A percentile compares a stretch with the other conserved stretches of the same genome.
Evolutionary conservation across 176 grass and related monocot species (phyloP).

Genomic region (Oryza australiensis): DNA sequence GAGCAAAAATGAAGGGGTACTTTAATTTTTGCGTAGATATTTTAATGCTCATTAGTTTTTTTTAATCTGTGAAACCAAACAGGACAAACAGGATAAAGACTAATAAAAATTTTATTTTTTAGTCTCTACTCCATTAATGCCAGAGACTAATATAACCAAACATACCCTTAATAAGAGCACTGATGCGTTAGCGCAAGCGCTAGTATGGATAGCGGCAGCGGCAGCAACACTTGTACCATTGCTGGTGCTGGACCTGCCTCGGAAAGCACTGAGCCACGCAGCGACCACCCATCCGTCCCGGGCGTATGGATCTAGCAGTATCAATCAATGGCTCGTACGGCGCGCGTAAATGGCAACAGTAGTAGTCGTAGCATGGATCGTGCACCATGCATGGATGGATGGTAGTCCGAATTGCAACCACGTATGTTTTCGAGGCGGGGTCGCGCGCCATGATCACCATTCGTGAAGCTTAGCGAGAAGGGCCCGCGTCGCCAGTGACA

Average conservation of each 20-base stretch:
- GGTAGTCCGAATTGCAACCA: background rate
- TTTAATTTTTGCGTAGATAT: no score
- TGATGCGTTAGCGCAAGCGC: background rate
- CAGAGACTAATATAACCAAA: no score
- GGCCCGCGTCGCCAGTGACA: background rate
- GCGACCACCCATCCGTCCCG: background rate
- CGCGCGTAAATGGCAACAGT: background rate
- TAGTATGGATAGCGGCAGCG: background rate
- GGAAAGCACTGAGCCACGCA: background rate
- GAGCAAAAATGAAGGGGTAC: no score
- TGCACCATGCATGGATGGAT: background rate
- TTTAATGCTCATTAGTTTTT: no score
- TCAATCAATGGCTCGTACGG: slow-evolving; percentile 3
- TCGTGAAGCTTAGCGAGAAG: no score
- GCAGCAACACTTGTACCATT: background rate
- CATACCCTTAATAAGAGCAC: no score
- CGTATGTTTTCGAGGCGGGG: no score
- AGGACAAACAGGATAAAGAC: no score
- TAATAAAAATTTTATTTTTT: no score
- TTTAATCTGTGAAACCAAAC: no score
- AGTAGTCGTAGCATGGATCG: background rate
- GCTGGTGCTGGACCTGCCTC: background rate
- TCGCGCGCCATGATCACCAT: background rate
- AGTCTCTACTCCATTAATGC: no score
- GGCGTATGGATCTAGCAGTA: background rate